phyloP scores from a whole-genome alignment of 768 basidiomycete genomes.

The Mycena epipterygia region DNA sequence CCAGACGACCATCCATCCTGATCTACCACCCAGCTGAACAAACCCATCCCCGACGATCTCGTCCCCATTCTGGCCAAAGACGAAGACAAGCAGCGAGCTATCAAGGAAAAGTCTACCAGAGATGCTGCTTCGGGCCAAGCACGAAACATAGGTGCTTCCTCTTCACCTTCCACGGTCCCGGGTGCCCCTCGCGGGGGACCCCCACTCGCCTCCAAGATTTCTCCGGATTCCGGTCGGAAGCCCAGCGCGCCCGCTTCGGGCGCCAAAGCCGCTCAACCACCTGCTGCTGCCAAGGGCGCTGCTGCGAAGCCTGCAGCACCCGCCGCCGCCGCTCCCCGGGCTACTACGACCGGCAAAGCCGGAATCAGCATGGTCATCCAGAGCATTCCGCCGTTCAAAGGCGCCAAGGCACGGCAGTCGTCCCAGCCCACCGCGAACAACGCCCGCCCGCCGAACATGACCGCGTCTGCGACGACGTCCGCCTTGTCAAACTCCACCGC shows the following conservation, averaged over 20 bases:
- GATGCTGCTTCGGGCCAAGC: slow-evolving; percentile 79
- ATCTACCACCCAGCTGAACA: slow-evolving; percentile 75
- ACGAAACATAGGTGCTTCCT: slow-evolving; percentile 74
- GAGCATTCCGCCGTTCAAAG: slow-evolving; percentile 92
- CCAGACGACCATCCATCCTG: not conserved
- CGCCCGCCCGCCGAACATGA: slow-evolving; percentile 34
- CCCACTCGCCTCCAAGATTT: slow-evolving; percentile 43
- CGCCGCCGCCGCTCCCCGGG: slow-evolving; percentile 43
- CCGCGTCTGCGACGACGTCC: slow-evolving; percentile 40
- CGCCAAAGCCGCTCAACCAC: slow-evolving; percentile 31
- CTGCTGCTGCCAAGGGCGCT: slow-evolving; percentile 51
- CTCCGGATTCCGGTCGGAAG: slow-evolving; percentile 39
- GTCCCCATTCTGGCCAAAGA: slow-evolving; percentile 95
- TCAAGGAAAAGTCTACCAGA: slow-evolving; percentile 80
- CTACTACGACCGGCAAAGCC: slow-evolving; percentile 58
- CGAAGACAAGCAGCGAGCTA: slow-evolving; percentile 88
- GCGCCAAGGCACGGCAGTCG: slow-evolving; percentile 56
- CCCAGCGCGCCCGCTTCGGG: slow-evolving; percentile 18
- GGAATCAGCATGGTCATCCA: slow-evolving; percentile 85
- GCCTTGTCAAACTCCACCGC: slow-evolving; percentile 43
- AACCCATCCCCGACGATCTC: slow-evolving; percentile 95
- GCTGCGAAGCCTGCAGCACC: slow-evolving; percentile 40
- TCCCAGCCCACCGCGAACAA: slow-evolving; percentile 28
- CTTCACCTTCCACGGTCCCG: slow-evolving; percentile 65
- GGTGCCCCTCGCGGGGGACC: slow-evolving; percentile 50